Base-by-base conservation (phyloP, 1,139 yeast genomes). In the Yamadazyma mexicana region DNA sequence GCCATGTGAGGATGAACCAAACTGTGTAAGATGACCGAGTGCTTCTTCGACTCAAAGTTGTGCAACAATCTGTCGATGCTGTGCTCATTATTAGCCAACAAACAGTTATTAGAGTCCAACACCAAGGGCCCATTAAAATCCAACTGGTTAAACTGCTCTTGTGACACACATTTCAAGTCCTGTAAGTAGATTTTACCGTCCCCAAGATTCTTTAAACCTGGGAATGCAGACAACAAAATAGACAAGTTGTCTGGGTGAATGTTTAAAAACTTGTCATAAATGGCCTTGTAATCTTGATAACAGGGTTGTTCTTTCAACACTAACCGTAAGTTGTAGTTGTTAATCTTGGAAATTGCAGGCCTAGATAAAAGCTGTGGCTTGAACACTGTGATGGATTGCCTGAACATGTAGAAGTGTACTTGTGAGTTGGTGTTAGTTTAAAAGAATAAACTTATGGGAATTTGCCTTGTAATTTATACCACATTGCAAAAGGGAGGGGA, bases 21-120 rank as follows among this genome's bases (percentile, higher is more conserved):
- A 41, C 54, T 23, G n/a, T 44, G 42, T 17, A 41, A 40, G 25
- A 42, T 40, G 25, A 43, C 31, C 15, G 38, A 32, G 16, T 36
- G 35, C 17, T 29, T 28, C 25, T 39, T 38, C 20, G 48, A 44
- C 18, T 48, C 50, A 53, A 69, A 70, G 57, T 73, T 69, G 31
- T 64, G 62, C 65, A 73, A 64, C 43, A 73, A 65, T 31, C 75
- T 51, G 48, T 66, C 69, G 44, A 73, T 61, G 35, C 73, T 64
- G 10, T 58, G 55, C 38, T 68, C 72, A 49, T 75, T 75, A 42
- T 72, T 69, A 3, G 85, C 85, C 41, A 79, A 62, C 52, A 73
- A 57, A 39, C 65, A 58, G 53, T 78, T 71, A 40, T 71, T 72
- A 72, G 79, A 77, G 60, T 81, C 87, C 37, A 80, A 77, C 28